Evolutionary conservation across 345 rosid genomes (phyloP), one percentile per base, ranked within the genome.

Genomic region (Pugionium cornutum): DNA sequence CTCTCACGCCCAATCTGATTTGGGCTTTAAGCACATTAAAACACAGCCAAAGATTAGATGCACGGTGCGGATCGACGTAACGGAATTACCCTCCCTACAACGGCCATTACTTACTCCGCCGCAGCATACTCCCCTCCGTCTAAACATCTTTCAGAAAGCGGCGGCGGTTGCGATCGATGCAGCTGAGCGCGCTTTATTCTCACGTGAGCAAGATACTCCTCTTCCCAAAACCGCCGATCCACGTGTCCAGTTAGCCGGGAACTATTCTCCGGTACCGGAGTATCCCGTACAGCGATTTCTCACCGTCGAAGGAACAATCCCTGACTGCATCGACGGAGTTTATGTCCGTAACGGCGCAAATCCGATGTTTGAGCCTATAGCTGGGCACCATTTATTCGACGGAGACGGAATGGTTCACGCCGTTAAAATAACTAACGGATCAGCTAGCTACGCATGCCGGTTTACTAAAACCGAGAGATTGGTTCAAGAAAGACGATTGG

Each of bases 361-460:
- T 69, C 98, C 98, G 7, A 78, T 87, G 42, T 84, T 84, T 43
- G 82, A 87, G 67, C 98, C 98, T 0, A 74, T 77, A 25, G 89
- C 96, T 11, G 98, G 97, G 1, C 98, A 92, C 76, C 98, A 92
- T 69, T 65, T 92, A 5, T 92, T 92, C 46, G 98, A 92, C 77
- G 97, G 98, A 3, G 98, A 92, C 62, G 98, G 98, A 30, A 92
- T 92, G 98, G 86, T 92, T 32, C 98, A 92, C 59, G 89, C 96
- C 4, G 89, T 92, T 47, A 70, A 58, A 33, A 82, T 92, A 54
- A 58, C 76, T 0, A 80, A 78, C 41, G 94, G 96, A 31, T 27
- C 67, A 9, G 97, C 82, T 1, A 87, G 89, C 66, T 92, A 92
- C 53, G 87, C 94, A 0, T 89, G 97, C 53, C 92, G 98, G 74